Percentiles rank a stretch among this genome's conserved stretches.
Conservation (phyloP, 257 asterid species). For the Thymus quinquecostatus region DNA sequence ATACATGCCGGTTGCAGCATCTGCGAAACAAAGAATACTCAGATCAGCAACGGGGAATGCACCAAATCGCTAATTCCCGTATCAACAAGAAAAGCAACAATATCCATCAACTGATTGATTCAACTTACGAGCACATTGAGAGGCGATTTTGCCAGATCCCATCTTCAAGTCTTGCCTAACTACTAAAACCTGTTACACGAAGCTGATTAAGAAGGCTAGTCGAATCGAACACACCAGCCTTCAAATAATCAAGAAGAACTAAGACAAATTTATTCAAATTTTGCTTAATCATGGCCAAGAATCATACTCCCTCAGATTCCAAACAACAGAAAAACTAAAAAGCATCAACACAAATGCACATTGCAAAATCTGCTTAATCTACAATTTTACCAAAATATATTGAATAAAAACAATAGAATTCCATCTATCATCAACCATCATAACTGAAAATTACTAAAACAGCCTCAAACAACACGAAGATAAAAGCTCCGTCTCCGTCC, state of each 20-base stretch:
- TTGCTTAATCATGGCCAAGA: no score
- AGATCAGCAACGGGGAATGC: background rate
- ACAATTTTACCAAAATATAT: background rate
- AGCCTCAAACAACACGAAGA: no score
- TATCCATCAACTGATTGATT: constrained; percentile 19
- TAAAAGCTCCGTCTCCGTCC: no score
- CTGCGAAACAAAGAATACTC: constrained; percentile 48
- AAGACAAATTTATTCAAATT: background rate
- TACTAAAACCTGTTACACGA: constrained; percentile 72
- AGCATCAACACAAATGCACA: background rate
- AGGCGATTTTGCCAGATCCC: constrained; percentile 94
- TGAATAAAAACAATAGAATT: background rate
- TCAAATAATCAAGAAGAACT: no score
- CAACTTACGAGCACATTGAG: constrained; percentile 98
- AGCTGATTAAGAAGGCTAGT: background rate
- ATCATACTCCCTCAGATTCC: no score
- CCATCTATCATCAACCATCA: no score
- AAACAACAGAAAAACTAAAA: background rate
- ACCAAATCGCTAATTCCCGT: constrained; percentile 14
- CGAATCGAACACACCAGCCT: no score
- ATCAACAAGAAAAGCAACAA: constrained; percentile 11
- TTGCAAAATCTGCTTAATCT: background rate
- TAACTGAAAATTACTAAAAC: no score
- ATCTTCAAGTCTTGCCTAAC: constrained; percentile 96
- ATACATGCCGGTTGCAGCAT: constrained; percentile 97